phyloP scores from a whole-genome alignment of 208 protist genomes.

The Trichomonas gallinae region DNA sequence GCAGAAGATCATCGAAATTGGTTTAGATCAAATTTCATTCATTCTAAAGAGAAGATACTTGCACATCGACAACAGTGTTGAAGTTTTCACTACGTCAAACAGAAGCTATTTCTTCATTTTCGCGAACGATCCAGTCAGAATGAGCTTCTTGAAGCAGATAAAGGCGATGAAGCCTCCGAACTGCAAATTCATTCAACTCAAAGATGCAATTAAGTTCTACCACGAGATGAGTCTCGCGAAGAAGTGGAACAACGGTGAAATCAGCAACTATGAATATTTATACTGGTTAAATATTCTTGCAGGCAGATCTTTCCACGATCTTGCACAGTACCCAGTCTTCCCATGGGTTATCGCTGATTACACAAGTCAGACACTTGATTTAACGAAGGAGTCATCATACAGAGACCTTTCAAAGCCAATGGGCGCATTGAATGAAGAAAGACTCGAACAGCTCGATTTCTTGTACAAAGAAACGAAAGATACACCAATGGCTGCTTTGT shows the following conservation, averaged over 20 bases:
- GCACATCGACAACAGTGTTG: neutral
- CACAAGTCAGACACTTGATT: neutral
- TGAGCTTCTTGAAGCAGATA: neutral
- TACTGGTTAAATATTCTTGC: conserved; percentile 72
- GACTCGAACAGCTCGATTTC: neutral
- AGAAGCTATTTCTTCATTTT: neutral
- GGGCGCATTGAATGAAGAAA: neutral
- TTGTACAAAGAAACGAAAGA: neutral
- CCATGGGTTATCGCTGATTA: conserved; percentile 52
- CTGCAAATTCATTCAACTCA: neutral
- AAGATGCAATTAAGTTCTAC: neutral
- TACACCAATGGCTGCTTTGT: neutral
- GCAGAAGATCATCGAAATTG: neutral
- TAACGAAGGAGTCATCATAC: neutral
- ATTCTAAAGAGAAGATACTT: neutral
- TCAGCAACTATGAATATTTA: conserved; percentile 30
- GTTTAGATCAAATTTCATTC: neutral
- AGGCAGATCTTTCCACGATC: conserved; percentile 79
- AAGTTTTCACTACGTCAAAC: neutral
- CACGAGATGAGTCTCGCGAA: neutral
- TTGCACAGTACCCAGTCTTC: conserved; percentile 93
- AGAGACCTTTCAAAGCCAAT: neutral
- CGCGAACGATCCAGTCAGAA: neutral
- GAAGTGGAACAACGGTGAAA: conserved; percentile 13
- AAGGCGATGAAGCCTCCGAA: neutral